Percentiles rank a stretch among this genome's conserved stretches.
Conservation (phyloP, 2,329 filamentous ascomycete species). For the Nothophoma quercina region DNA sequence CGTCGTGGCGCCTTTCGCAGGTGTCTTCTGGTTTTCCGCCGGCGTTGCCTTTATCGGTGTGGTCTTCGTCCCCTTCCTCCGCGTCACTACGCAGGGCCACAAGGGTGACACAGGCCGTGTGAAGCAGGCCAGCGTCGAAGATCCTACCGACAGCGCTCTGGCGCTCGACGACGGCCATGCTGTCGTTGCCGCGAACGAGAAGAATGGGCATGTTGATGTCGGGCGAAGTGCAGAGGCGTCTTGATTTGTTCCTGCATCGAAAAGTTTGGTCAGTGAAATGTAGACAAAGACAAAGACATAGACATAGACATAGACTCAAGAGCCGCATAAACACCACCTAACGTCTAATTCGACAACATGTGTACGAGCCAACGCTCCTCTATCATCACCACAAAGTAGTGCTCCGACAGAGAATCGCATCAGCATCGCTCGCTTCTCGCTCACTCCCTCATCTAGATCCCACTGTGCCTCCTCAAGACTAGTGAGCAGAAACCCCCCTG, state of each 20-base stretch:
- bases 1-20: slow-evolving; percentile 59
- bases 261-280: not conserved
- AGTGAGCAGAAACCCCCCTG: not conserved
- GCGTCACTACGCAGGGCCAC: slow-evolving; percentile 62
- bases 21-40: slow-evolving; percentile 60
- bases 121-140: not conserved
- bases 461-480: not conserved
- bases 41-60: slow-evolving; percentile 55
- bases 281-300: not conserved
- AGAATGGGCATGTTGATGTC: not conserved
- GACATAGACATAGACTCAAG: not conserved
- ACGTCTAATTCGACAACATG: not conserved
- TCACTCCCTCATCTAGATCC: not conserved
- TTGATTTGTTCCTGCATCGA: not conserved
- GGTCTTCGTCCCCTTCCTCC: slow-evolving; percentile 61
- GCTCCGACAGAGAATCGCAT: slow-evolving; percentile 1
- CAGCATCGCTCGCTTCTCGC: slow-evolving; percentile 2
- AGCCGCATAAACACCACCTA: not conserved
- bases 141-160: not conserved
- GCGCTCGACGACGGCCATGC: slow-evolving; percentile 13
- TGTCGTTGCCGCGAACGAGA: not conserved
- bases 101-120: slow-evolving; percentile 39
- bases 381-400: slow-evolving; percentile 11
- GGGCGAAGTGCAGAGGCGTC: not conserved
- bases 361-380: slow-evolving; percentile 1